phyloP scores from a whole-genome alignment of 768 basidiomycete genomes.

The Lactifluus subvellereus region DNA sequence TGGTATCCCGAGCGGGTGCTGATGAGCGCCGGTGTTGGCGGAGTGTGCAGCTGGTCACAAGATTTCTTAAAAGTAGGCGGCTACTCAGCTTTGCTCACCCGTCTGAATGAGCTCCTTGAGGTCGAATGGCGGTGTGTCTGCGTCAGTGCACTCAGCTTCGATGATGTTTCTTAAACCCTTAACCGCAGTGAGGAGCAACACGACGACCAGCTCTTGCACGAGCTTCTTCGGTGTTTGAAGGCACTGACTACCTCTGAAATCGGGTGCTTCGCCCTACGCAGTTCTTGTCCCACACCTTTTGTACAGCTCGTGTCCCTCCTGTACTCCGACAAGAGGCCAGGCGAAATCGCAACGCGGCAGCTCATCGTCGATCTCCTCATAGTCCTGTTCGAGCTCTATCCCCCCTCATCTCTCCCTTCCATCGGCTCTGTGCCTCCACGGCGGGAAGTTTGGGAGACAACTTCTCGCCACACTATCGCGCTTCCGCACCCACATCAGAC shows the following conservation, averaged over 20 bases:
- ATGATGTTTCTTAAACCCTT: background rate
- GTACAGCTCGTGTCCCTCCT: constrained; percentile 75
- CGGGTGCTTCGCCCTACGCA: constrained; percentile 87
- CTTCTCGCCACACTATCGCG: constrained; percentile 48
- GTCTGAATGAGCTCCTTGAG: constrained; percentile 86
- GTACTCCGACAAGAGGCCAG: constrained; percentile 98
- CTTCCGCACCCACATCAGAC: constrained; percentile 70
- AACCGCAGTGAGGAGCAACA: constrained; percentile 89
- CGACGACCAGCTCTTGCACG: constrained; percentile 90
- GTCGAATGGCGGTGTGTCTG: constrained; percentile 87
- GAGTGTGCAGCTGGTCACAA: constrained; percentile 69
- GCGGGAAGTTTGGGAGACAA: constrained; percentile 27
- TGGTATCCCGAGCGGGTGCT: background rate
- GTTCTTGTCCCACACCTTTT: constrained; percentile 84
- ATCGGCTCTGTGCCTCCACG: constrained; percentile 30
- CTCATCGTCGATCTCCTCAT: constrained; percentile 84
- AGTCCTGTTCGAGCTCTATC: constrained; percentile 87
- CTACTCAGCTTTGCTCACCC: constrained; percentile 74
- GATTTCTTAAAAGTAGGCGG: constrained; percentile 81
- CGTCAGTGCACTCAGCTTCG: background rate
- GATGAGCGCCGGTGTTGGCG: constrained; percentile 4
- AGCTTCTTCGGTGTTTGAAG: constrained; percentile 89
- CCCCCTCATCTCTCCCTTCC: constrained; percentile 58
- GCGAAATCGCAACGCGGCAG: constrained; percentile 85
- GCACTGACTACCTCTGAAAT: constrained; percentile 85